These are phyloP conservation scores for Onygenales sp. DNA, from an alignment of 2,329 filamentous ascomycete genomes.

Conservation along the genomic window DNA sequence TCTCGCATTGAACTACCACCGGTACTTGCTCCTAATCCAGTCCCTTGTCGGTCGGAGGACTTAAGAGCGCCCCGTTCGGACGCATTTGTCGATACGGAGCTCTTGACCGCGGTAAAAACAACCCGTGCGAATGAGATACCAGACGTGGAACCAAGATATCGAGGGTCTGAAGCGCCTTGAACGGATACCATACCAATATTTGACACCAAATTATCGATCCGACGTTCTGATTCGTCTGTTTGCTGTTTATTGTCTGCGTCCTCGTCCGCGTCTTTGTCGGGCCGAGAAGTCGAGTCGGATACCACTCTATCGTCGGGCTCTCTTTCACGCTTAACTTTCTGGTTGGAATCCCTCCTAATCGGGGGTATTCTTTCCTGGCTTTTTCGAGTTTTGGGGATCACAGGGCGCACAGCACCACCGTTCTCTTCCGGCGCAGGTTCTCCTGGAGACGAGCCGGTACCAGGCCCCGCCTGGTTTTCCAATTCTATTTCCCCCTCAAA, in stretches of 20 bases:
- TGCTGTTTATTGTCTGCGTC: slow-evolving; percentile 40
- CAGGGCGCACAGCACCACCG: not conserved
- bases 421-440: not conserved
- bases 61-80: slow-evolving; percentile 57
- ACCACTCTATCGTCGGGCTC: not conserved
- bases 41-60: slow-evolving; percentile 42
- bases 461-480: not conserved
- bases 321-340: slow-evolving; percentile 6
- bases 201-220: slow-evolving; percentile 56
- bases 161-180: slow-evolving; percentile 65
- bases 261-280: slow-evolving; percentile 18
- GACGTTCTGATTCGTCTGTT: slow-evolving; percentile 41
- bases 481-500: slow-evolving; percentile 46
- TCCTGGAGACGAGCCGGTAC: not conserved
- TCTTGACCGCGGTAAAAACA: slow-evolving; percentile 87
- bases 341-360: not conserved
- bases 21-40: slow-evolving; percentile 12
- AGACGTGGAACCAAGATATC: slow-evolving; percentile 74
- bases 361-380: not conserved
- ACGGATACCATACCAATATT: slow-evolving; percentile 69
- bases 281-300: not conserved
- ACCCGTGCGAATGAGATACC: slow-evolving; percentile 92
- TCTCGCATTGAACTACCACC: slow-evolving; percentile 79
- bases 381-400: not conserved
- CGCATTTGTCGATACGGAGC: slow-evolving; percentile 48